Percentiles rank a stretch among this genome's conserved stretches.
Conservation (phyloP, 805 yeast species). For the Sugiyamaella valdiviana region DNA sequence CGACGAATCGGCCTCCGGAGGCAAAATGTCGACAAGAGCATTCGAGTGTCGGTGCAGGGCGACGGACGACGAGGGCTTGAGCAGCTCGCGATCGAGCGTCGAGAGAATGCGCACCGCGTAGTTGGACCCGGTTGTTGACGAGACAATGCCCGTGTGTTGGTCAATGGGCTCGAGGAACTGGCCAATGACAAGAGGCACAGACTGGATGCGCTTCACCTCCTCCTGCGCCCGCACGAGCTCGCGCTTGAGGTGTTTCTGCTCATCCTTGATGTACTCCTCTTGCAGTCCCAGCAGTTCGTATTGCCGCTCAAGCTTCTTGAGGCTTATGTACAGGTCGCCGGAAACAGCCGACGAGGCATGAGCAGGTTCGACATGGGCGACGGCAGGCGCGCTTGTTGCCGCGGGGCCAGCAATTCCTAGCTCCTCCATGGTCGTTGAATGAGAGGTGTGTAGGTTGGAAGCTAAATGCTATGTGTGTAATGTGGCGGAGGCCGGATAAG, state of each 20-base stretch:
- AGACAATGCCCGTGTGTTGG: slow-evolving; percentile 91
- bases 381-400: neutral
- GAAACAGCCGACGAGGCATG: neutral
- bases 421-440: slow-evolving; percentile 10
- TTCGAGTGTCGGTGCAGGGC: slow-evolving; percentile 98
- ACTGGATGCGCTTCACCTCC: slow-evolving; percentile 94
- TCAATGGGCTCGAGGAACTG: slow-evolving; percentile 97
- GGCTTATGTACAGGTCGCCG: slow-evolving; percentile 67
- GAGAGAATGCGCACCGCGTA: slow-evolving; percentile 93
- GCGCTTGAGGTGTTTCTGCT: slow-evolving; percentile 90
- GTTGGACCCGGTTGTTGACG: slow-evolving; percentile 95
- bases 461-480: too few species aligned
- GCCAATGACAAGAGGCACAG: slow-evolving; percentile 96
- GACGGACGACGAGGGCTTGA: slow-evolving; percentile 91
- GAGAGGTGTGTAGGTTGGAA: too few species aligned
- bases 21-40: slow-evolving; percentile 92
- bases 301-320: slow-evolving; percentile 87
- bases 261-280: slow-evolving; percentile 96
- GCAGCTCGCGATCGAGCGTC: slow-evolving; percentile 87
- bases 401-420: slow-evolving; percentile 5
- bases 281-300: slow-evolving; percentile 77
- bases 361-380: neutral
- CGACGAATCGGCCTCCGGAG: slow-evolving; percentile 97
- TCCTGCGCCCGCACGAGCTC: slow-evolving; percentile 96
- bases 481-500: slow-evolving; percentile 2